Conservation (phyloP, 2,329 filamentous ascomycete species). For the Ceratocystis eucalypticola region DNA sequence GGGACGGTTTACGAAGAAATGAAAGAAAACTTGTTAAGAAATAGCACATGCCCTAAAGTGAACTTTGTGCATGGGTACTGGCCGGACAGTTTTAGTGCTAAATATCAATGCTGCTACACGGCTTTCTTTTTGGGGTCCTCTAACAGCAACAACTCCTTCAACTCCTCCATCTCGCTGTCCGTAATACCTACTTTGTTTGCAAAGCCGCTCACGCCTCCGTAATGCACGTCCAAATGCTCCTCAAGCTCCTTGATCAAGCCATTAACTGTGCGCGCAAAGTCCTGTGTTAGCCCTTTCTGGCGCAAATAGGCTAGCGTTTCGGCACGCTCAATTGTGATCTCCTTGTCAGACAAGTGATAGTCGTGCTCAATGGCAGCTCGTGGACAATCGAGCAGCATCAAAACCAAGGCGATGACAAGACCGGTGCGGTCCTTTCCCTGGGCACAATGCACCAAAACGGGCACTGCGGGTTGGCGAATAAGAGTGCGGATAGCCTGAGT, state of each 20-base stretch:
- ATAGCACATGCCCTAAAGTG: background rate
- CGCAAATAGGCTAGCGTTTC: constrained; percentile 53
- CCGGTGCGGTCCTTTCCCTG: constrained; percentile 76
- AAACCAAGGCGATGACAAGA: constrained; percentile 51
- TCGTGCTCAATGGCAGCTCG: constrained; percentile 51
- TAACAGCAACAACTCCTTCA: constrained; percentile 31
- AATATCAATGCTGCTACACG: too few relatives aligned
- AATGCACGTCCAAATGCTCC: constrained; percentile 43
- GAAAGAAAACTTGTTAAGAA: constrained; percentile 23
- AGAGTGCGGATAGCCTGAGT: constrained; percentile 1
- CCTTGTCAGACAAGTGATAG: constrained; percentile 52
- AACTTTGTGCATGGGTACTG: background rate
- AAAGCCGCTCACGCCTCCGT: constrained; percentile 56
- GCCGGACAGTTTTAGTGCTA: too few relatives aligned
- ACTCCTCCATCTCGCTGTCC: constrained; percentile 28
- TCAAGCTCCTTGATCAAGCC: constrained; percentile 49
- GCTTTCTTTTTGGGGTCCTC: background rate
- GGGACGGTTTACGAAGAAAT: constrained; percentile 62
- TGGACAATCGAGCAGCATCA: constrained; percentile 50
- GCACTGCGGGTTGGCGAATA: constrained; percentile 30
- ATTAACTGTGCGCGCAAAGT: constrained; percentile 53
- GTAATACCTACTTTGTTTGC: constrained; percentile 48
- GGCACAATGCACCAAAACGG: constrained; percentile 67
- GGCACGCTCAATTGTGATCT: constrained; percentile 46
- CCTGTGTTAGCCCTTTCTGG: constrained; percentile 57